Conservation (phyloP, 2,329 filamentous ascomycete genomes). For the Pyrenochaeta sp. region DNA sequence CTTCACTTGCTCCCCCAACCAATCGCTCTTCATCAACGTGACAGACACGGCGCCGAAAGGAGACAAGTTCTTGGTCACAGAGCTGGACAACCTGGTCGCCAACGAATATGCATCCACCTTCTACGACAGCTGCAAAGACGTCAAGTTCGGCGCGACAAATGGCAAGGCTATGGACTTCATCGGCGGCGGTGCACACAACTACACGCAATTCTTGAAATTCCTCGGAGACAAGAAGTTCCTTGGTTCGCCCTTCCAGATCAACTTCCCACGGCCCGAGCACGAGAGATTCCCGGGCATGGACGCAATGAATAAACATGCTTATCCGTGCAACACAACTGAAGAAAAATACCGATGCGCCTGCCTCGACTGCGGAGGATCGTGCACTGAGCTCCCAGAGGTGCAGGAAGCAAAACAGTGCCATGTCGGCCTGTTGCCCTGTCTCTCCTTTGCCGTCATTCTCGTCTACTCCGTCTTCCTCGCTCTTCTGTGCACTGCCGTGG, state of each 20-base stretch:
- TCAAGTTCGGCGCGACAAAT: slow-evolving; percentile 96
- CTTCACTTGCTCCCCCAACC: slow-evolving; percentile 96
- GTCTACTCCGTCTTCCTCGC: slow-evolving; percentile 80
- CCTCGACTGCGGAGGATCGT: slow-evolving; percentile 88
- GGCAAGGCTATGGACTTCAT: slow-evolving; percentile 95
- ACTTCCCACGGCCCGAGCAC: slow-evolving; percentile 72
- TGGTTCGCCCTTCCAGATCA: slow-evolving; percentile 97
- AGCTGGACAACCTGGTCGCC: slow-evolving; percentile 88
- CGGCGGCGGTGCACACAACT: slow-evolving; percentile 92
- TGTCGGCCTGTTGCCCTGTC: slow-evolving; percentile 86
- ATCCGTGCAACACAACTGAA: slow-evolving; percentile 89
- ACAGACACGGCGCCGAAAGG: slow-evolving; percentile 72
- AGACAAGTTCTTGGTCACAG: slow-evolving; percentile 75
- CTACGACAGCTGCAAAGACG: slow-evolving; percentile 97
- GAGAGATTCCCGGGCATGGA: slow-evolving; percentile 74
- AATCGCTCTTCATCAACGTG: slow-evolving; percentile 93
- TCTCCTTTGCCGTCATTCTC: slow-evolving; percentile 91
- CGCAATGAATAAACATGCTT: slow-evolving; percentile 73
- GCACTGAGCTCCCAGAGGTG: slow-evolving; percentile 82
- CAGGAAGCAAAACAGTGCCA: slow-evolving; percentile 73
- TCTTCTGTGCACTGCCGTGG: slow-evolving; percentile 69
- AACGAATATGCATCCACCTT: slow-evolving; percentile 85
- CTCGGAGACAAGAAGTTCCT: slow-evolving; percentile 88
- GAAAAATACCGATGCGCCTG: slow-evolving; percentile 88
- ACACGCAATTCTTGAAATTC: slow-evolving; percentile 86